Evolutionary conservation across 2,329 filamentous ascomycete genomes (phyloP).

Genomic region (Didymella keratinophila): DNA sequence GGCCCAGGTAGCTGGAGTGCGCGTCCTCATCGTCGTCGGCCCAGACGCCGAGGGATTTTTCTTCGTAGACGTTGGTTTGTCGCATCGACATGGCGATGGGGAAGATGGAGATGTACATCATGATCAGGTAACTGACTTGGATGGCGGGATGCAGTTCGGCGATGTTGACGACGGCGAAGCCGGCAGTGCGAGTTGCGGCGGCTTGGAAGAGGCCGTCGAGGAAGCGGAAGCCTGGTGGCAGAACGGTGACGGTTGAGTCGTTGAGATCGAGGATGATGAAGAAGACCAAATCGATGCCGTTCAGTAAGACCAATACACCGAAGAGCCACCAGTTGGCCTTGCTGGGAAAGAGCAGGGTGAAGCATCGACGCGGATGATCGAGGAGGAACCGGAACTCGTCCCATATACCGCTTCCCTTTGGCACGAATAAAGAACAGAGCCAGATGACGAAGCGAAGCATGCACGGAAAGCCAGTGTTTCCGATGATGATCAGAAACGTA

Average conservation of each 20-base stretch:
- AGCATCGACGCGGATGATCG: constrained; percentile 94
- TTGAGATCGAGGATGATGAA: constrained; percentile 92
- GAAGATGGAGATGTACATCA: constrained; percentile 99
- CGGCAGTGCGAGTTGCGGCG: constrained; percentile 86
- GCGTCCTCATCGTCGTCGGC: constrained; percentile 59
- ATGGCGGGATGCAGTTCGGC: constrained; percentile 84
- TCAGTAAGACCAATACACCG: constrained; percentile 80
- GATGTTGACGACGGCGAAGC: constrained; percentile 83
- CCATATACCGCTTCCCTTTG: constrained; percentile 74
- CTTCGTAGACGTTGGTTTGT: constrained; percentile 95
- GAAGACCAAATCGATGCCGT: constrained; percentile 84
- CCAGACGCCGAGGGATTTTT: constrained; percentile 82
- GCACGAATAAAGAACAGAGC: constrained; percentile 72
- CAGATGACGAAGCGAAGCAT: constrained; percentile 96
- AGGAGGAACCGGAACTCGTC: constrained; percentile 91
- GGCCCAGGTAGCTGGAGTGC: constrained; percentile 83
- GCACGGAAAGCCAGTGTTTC: constrained; percentile 94
- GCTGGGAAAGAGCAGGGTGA: constrained; percentile 90
- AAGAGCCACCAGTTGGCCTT: constrained; percentile 97
- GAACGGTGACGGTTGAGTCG: constrained; percentile 69
- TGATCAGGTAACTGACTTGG: constrained; percentile 92
- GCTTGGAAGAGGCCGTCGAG: constrained; percentile 92
- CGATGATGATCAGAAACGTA: constrained; percentile 88
- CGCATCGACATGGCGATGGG: constrained; percentile 96
- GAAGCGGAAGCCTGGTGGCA: constrained; percentile 78